These are phyloP conservation scores for Tolypocladium sp. DNA, from an alignment of 2,329 filamentous ascomycete species.

Conservation along the genomic window DNA sequence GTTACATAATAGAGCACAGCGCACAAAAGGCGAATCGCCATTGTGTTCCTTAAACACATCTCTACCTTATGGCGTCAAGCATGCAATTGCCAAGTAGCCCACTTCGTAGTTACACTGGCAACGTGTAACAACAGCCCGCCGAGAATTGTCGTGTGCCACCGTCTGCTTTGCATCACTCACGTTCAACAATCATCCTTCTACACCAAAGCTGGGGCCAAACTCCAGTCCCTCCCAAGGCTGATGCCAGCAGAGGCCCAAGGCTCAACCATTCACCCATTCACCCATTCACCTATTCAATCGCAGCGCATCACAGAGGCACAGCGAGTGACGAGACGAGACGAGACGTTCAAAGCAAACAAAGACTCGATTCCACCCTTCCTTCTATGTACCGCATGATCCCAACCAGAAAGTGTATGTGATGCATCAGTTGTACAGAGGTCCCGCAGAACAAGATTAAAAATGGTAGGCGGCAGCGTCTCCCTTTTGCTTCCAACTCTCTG, in stretches of 20 bases:
- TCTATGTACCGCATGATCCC: background rate
- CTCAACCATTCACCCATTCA: too few relatives aligned
- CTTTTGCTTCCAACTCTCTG: constrained; percentile 3
- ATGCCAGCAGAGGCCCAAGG: too few relatives aligned
- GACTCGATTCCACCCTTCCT: background rate
- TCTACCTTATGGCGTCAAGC: too few relatives aligned
- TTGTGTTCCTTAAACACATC: background rate
- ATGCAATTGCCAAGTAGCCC: too few relatives aligned
- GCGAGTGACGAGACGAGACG: background rate
- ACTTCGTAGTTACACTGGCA: too few relatives aligned
- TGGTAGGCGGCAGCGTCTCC: constrained; percentile 1
- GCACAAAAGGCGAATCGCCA: background rate
- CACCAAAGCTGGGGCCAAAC: background rate
- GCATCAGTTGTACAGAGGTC: constrained; percentile 6
- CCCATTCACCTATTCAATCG: too few relatives aligned
- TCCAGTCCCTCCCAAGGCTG: background rate
- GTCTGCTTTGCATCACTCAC: background rate
- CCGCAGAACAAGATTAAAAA: constrained; percentile 6
- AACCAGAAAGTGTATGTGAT: constrained; percentile 3
- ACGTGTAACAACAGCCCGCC: too few relatives aligned
- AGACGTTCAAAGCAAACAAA: background rate
- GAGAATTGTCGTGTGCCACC: background rate
- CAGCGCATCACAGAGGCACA: background rate
- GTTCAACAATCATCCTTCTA: background rate
- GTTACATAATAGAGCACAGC: too few relatives aligned